Evolutionary conservation across 768 basidiomycete genomes (phyloP).

Genomic region (Tylopilus felleus): DNA sequence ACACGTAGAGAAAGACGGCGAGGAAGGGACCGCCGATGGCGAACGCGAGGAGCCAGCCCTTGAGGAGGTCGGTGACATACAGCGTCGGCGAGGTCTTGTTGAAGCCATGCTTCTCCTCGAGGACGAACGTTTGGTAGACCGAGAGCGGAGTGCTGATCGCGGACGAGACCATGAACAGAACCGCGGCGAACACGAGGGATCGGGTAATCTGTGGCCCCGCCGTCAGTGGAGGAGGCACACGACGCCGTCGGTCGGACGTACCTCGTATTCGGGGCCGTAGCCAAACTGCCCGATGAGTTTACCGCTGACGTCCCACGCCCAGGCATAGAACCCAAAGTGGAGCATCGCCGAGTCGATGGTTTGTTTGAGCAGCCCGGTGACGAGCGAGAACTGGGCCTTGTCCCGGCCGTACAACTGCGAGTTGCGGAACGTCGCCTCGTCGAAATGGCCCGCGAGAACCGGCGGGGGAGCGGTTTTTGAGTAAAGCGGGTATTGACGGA

Average conservation of each 20-base stretch:
- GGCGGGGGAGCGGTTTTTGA: slow-evolving; percentile 69
- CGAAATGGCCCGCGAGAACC: slow-evolving; percentile 67
- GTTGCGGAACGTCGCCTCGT: slow-evolving; percentile 71
- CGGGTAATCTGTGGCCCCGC: slow-evolving; percentile 50
- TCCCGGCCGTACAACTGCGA: slow-evolving; percentile 90
- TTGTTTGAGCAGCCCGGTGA: slow-evolving; percentile 75
- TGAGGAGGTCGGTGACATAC: slow-evolving; percentile 78
- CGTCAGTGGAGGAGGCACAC: background rate
- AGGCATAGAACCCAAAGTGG: slow-evolving; percentile 75
- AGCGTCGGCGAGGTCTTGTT: slow-evolving; percentile 85
- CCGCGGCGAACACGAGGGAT: slow-evolving; percentile 72
- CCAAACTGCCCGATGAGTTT: slow-evolving; percentile 47
- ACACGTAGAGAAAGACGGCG: slow-evolving; percentile 81
- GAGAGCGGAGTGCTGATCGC: slow-evolving; percentile 72
- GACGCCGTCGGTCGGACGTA: slow-evolving; percentile 25
- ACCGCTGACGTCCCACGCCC: slow-evolving; percentile 75
- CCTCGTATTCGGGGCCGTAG: slow-evolving; percentile 72
- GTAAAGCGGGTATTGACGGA: slow-evolving; percentile 85
- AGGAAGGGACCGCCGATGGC: slow-evolving; percentile 82
- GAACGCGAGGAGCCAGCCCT: slow-evolving; percentile 69
- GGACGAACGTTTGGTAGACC: slow-evolving; percentile 85
- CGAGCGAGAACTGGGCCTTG: slow-evolving; percentile 80
- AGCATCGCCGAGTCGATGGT: slow-evolving; percentile 65
- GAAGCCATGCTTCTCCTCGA: slow-evolving; percentile 95
- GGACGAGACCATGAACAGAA: slow-evolving; percentile 63